A percentile compares a stretch with the other conserved stretches of the same genome.
phyloP scores from a whole-genome alignment of 1,139 yeast genomes.

The Zygosaccharomyces sapae region DNA sequence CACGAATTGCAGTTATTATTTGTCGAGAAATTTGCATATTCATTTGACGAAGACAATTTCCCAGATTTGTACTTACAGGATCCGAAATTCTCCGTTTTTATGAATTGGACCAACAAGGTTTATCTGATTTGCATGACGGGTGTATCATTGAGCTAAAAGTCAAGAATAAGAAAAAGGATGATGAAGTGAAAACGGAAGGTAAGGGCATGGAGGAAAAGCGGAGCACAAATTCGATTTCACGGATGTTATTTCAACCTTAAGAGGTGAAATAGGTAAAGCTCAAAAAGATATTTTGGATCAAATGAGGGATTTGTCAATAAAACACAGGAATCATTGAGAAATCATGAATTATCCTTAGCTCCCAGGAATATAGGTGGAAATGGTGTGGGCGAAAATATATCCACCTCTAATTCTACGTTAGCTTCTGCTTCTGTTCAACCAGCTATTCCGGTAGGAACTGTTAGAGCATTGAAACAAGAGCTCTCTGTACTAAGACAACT shows the following conservation, averaged over 20 bases:
- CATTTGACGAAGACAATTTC: slow-evolving; percentile 65
- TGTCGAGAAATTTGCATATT: slow-evolving; percentile 81
- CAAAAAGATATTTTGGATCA: slow-evolving; percentile 18
- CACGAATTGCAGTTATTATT: slow-evolving; percentile 69
- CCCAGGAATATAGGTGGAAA: neutral
- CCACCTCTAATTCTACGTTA: neutral
- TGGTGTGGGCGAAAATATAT: neutral
- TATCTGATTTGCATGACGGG: slow-evolving; percentile 59
- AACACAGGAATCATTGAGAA: slow-evolving; percentile 1
- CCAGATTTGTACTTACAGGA: slow-evolving; percentile 82
- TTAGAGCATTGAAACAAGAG: slow-evolving; percentile 49
- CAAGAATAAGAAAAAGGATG: neutral
- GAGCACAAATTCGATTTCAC: slow-evolving; percentile 37
- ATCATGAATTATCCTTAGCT: neutral
- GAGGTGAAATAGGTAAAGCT: slow-evolving; percentile 21
- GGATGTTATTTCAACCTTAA: slow-evolving; percentile 28
- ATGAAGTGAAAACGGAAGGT: slow-evolving; percentile 33
- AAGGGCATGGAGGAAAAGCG: slow-evolving; percentile 25
- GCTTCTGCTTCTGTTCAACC: too few species aligned
- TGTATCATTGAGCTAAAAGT: slow-evolving; percentile 44
- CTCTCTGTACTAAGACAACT: slow-evolving; percentile 62
- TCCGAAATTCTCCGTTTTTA: slow-evolving; percentile 54
- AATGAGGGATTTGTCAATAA: slow-evolving; percentile 8
- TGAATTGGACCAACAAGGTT: slow-evolving; percentile 69
- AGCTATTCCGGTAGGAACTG: slow-evolving; percentile 24